phyloP scores from a whole-genome alignment of 352 stramenopile species.

The Globisporangium parvum region DNA sequence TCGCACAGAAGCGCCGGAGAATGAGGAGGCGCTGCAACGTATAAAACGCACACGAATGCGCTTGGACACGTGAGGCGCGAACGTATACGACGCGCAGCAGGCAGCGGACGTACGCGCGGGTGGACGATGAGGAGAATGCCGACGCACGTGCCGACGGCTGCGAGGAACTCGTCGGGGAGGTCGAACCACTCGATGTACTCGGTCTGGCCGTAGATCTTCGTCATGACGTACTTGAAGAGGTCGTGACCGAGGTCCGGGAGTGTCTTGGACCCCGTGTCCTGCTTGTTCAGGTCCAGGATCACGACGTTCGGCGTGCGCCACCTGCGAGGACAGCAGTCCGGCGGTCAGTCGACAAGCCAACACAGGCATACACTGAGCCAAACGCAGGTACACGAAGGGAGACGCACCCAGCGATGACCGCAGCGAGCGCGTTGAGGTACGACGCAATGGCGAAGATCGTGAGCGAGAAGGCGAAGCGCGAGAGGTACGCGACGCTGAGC shows the following conservation, averaged over 20 bases:
- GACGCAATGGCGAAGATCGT: slow-evolving; percentile 70
- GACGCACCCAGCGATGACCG: slow-evolving; percentile 64
- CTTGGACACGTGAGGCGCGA: not conserved
- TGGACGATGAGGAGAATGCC: slow-evolving; percentile 69
- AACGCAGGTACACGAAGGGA: no score
- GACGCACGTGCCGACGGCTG: slow-evolving; percentile 56
- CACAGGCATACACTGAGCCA: no score
- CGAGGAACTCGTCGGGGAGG: slow-evolving; percentile 80
- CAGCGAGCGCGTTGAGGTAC: slow-evolving; percentile 79
- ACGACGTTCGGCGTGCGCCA: slow-evolving; percentile 83
- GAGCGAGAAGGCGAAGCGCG: slow-evolving; percentile 73
- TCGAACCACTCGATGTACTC: slow-evolving; percentile 81
- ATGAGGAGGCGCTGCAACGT: slow-evolving; percentile 62
- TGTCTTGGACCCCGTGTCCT: slow-evolving; percentile 62
- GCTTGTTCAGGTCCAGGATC: slow-evolving; percentile 57
- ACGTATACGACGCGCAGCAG: not conserved
- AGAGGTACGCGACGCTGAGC: slow-evolving; percentile 84
- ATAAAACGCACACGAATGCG: not conserved
- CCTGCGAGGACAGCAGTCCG: slow-evolving; percentile 12
- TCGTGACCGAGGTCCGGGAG: slow-evolving; percentile 82
- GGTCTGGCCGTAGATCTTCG: slow-evolving; percentile 74
- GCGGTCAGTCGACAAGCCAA: no score
- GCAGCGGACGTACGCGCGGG: slow-evolving; percentile 40
- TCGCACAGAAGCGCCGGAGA: slow-evolving; percentile 77
- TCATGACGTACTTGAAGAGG: slow-evolving; percentile 84